These are phyloP conservation scores for Aurantiochytrium sp. DNA, from an alignment of 108 stramenopile genomes.

Conservation along the genomic window DNA sequence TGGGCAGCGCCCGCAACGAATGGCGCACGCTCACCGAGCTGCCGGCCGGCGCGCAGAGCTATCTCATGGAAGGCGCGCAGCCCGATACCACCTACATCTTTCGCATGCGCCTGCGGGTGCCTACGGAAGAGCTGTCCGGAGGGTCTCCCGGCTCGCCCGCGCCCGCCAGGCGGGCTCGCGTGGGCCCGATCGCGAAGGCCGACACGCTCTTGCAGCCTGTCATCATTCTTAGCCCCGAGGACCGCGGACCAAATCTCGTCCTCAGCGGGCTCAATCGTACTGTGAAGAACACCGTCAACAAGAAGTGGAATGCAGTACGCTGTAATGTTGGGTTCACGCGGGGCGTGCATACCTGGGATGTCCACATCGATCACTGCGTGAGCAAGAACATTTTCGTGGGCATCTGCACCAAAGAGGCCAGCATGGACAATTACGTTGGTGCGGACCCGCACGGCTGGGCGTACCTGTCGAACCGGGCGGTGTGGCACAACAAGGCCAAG, in stretches of 20 bases:
- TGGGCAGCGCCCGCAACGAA: not conserved
- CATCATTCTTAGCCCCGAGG: not conserved
- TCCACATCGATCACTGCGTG: conserved; percentile 52
- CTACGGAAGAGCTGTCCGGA: too few relatives aligned
- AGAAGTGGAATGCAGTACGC: conserved; percentile 58
- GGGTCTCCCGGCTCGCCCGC: too few relatives aligned
- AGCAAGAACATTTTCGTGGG: conserved; percentile 58
- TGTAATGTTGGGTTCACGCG: conserved; percentile 31
- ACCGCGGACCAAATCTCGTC: conserved; percentile 40
- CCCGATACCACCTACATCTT: not conserved
- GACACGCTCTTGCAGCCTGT: conserved; percentile 9
- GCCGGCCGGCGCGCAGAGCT: not conserved
- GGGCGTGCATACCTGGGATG: conserved; percentile 52
- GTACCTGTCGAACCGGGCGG: conserved; percentile 58
- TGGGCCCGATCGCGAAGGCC: not conserved
- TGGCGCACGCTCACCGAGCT: not conserved
- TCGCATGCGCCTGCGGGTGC: not conserved
- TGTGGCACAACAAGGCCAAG: conserved; percentile 63
- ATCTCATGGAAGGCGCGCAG: not conserved
- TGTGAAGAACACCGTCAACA: conserved; percentile 46
- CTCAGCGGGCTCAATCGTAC: conserved; percentile 40
- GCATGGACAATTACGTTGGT: conserved; percentile 56
- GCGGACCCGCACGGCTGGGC: conserved; percentile 53
- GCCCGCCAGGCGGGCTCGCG: not conserved
- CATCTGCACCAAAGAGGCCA: conserved; percentile 35